Evolutionary conservation across 306 rosid species (phyloP).

Genomic region (Ormosia semicastrata): DNA sequence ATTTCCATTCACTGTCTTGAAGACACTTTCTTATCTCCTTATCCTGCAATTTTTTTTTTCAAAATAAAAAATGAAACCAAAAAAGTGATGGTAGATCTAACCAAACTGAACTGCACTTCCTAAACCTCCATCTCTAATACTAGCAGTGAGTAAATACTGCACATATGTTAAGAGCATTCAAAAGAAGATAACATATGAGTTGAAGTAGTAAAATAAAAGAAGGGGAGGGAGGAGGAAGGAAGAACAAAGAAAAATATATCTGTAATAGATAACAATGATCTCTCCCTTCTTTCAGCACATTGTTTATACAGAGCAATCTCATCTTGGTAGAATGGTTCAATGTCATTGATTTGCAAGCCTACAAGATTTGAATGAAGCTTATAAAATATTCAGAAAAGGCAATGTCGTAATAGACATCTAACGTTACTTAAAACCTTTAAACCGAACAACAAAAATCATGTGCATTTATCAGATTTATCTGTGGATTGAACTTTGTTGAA

Average conservation of each 20-base stretch:
- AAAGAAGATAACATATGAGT: constrained; percentile 3
- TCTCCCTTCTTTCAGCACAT: constrained; percentile 85
- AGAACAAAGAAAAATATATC: constrained; percentile 4
- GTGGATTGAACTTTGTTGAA: constrained; percentile 3
- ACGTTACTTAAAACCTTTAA: neutral
- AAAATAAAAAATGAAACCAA: neutral
- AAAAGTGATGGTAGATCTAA: constrained; percentile 8
- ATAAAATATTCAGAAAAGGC: neutral
- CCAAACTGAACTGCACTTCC: neutral
- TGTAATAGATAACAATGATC: constrained; percentile 14
- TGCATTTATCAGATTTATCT: neutral
- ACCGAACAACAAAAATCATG: neutral
- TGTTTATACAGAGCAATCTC: constrained; percentile 79
- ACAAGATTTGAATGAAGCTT: constrained; percentile 28
- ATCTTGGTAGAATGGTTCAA: constrained; percentile 96
- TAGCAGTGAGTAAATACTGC: neutral
- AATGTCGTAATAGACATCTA: neutral
- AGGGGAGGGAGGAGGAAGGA: neutral
- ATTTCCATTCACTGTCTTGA: constrained; percentile 76
- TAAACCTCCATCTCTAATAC: neutral
- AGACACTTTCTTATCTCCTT: constrained; percentile 72
- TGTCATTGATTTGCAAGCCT: constrained; percentile 96
- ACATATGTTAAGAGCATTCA: neutral
- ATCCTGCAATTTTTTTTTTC: constrained; percentile 52
- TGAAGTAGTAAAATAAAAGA: constrained; percentile 6